Percentiles rank a stretch among this genome's conserved stretches.
phyloP scores from a whole-genome alignment of 176 grass and related monocot species.

The Guadua angustifolia region DNA sequence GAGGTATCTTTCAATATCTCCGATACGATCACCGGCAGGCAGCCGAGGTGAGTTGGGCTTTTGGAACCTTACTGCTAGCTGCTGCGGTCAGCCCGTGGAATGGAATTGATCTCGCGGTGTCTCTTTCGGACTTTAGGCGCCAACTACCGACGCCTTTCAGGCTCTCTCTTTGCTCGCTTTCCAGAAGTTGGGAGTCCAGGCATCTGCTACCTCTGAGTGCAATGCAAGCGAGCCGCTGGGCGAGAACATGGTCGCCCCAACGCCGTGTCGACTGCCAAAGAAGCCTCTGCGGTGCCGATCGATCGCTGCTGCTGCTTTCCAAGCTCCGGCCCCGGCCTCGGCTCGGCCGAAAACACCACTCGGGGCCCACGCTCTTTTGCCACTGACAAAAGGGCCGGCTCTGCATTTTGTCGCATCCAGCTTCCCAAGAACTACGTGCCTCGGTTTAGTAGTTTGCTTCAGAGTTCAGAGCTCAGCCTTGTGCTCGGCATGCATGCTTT shows the following conservation, averaged over 20 bases:
- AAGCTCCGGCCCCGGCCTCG: neutral
- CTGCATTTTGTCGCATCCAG: slow-evolving; percentile 26
- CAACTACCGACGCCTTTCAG: neutral
- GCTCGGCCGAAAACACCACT: neutral
- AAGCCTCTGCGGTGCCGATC: neutral
- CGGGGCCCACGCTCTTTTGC: neutral
- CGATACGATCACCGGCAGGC: too few species aligned
- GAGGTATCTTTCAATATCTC: too few species aligned
- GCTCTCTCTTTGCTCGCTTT: slow-evolving; percentile 14
- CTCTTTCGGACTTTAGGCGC: slow-evolving; percentile 16
- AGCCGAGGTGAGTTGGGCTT: slow-evolving; percentile 10
- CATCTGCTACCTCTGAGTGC: neutral
- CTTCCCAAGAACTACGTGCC: neutral
- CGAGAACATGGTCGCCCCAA: neutral
- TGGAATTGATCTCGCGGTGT: neutral
- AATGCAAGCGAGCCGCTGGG: neutral
- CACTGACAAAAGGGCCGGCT: slow-evolving; percentile 15
- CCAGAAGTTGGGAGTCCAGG: neutral
- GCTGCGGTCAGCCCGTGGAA: slow-evolving; percentile 5
- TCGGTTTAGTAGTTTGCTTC: neutral
- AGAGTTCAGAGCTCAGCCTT: neutral
- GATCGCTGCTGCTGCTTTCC: neutral
- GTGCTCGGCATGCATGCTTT: neutral
- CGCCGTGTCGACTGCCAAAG: neutral
- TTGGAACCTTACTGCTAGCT: slow-evolving; percentile 31